phyloP scores from a whole-genome alignment of 768 basidiomycete species.

The Amanita fuliginea region DNA sequence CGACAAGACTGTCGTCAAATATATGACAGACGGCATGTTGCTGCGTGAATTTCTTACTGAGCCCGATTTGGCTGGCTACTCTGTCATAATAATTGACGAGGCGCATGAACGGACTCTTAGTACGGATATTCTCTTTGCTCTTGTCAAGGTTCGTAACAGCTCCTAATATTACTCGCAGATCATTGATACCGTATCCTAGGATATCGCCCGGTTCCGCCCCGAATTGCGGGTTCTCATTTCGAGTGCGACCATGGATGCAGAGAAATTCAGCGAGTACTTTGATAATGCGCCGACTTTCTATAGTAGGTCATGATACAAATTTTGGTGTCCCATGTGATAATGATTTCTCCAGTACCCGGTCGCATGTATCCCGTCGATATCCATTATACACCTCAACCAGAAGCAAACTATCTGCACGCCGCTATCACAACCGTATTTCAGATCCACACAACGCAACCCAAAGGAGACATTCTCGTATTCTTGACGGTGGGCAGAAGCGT shows the following conservation, averaged over 20 bases:
- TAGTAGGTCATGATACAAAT: constrained; percentile 35
- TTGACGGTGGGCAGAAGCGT: constrained; percentile 54
- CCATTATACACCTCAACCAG: constrained; percentile 97
- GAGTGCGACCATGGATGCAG: constrained; percentile 93
- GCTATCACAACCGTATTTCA: constrained; percentile 99
- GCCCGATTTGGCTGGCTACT: constrained; percentile 91
- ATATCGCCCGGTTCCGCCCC: constrained; percentile 93
- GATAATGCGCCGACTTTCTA: constrained; percentile 94
- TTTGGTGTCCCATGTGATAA: not conserved
- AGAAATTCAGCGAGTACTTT: constrained; percentile 97
- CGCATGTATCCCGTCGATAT: constrained; percentile 97
- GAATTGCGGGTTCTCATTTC: constrained; percentile 91
- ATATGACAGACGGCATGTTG: constrained; percentile 99
- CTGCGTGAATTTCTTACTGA: constrained; percentile 95
- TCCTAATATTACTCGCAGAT: constrained; percentile 12
- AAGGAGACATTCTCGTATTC: constrained; percentile 96
- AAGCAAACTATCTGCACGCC: constrained; percentile 97
- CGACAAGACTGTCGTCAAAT: constrained; percentile 97
- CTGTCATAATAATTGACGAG: constrained; percentile 94
- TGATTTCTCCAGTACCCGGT: constrained; percentile 64
- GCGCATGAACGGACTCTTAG: constrained; percentile 96
- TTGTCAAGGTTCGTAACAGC: constrained; percentile 78
- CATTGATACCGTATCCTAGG: constrained; percentile 37
- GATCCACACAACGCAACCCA: constrained; percentile 97
- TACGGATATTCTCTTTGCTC: constrained; percentile 97